Base-by-base conservation (phyloP, 441 rosid genomes). In the Theobroma grandiflorum region DNA sequence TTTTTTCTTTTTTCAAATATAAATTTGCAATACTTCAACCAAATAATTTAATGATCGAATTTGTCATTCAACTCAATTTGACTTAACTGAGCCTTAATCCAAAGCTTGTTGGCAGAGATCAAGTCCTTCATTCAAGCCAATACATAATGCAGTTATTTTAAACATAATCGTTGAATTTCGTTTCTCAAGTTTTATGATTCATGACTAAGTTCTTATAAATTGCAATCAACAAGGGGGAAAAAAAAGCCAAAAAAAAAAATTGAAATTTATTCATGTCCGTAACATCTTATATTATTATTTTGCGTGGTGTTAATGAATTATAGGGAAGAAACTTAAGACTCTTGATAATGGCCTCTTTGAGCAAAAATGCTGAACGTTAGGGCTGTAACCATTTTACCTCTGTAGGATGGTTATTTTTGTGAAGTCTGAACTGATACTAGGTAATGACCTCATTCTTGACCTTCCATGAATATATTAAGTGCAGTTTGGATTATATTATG, bases 391-490 rank as follows among this genome's bases (percentile, higher is more conserved):
- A 58, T 73, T 37, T 73, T 65, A 73, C 9, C 20, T 33, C 58
- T 18, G 8, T 71, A 47, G 31, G n/a, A 71, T 52, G 62, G 45
- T 71, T 71, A 10, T 52, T 52, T 52, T 42, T 50, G 20, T 37
- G 16, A 57, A n/a, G 9, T 57, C 31, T 67, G 49, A 67, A 35
- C 2, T 71, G 61, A 71, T 71, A 33, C 75, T 67, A 50, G 31
- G 61, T 71, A 71, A 55, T 33, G 50, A 71, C 61, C 22, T 33
- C n/a, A 52, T 50, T 71, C 58, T 33, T 71, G 45, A 22, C 15
- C 31, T 52, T 50, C 8, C 2, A 71, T 71, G 45, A 14, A 52
- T 71, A 37, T 33, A 50, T 8, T 3, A 33, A 33, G 75, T 71
- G 61, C 45, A 16, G 62, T 71, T 35, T 4, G 75, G 61, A 33